phyloP scores from a whole-genome alignment of 768 basidiomycete species.

The Rhodotorula paludigena region DNA sequence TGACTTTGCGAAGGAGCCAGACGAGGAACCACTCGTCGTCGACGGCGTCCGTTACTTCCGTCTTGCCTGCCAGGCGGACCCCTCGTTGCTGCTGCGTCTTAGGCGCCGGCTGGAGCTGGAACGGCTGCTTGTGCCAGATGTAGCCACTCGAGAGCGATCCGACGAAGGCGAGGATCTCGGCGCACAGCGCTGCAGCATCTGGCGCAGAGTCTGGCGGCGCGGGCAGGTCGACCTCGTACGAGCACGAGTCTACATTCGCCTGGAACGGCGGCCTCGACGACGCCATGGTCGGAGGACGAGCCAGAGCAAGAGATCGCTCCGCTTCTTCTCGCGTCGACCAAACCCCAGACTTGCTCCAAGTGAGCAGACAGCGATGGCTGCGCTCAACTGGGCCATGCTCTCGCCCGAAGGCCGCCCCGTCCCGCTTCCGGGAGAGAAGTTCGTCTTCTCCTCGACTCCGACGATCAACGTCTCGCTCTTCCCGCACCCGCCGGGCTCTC shows the following conservation, averaged over 20 bases:
- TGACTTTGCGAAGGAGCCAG: conserved; percentile 77
- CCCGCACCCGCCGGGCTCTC: conserved; percentile 1
- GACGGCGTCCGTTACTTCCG: conserved; percentile 92
- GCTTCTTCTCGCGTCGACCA: neutral
- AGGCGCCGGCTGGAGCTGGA: conserved; percentile 1
- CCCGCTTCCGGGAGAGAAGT: conserved; percentile 23
- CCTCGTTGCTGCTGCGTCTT: neutral
- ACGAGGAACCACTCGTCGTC: conserved; percentile 97
- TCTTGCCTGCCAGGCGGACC: conserved; percentile 65
- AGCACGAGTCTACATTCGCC: neutral
- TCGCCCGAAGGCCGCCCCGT: neutral
- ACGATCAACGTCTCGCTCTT: conserved; percentile 12
- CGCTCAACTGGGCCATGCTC: conserved; percentile 22
- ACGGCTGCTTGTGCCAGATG: conserved; percentile 26
- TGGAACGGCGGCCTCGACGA: neutral
- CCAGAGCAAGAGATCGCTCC: neutral
- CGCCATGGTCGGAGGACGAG: neutral
- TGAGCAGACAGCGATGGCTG: conserved; percentile 1
- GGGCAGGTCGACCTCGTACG: conserved; percentile 4
- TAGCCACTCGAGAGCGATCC: conserved; percentile 1
- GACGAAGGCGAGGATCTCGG: neutral
- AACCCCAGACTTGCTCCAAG: neutral
- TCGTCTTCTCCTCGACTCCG: conserved; percentile 1
- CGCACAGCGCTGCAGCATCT: neutral
- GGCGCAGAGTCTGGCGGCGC: neutral